Evolutionary conservation across 495 filamentous ascomycete genomes (phyloP).

Genomic region (Lichenothelia convexa): DNA sequence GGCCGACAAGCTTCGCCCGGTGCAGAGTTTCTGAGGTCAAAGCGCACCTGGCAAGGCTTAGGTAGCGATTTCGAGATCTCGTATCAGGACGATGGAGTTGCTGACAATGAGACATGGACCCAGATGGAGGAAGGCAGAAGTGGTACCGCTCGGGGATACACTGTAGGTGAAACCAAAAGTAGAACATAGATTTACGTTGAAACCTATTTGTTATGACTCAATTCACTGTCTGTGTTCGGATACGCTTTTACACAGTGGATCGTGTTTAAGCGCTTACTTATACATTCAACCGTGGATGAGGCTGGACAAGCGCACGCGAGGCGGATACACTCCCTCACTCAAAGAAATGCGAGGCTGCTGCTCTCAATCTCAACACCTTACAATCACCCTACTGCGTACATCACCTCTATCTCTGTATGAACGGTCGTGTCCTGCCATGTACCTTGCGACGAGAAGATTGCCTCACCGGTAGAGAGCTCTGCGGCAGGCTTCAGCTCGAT

Average conservation of each 20-base stretch:
- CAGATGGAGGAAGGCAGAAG: conserved; percentile 65
- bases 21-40: conserved; percentile 65
- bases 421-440: conserved; percentile 3
- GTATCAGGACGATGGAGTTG: conserved; percentile 42
- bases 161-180: conserved; percentile 34
- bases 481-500: conserved; percentile 8
- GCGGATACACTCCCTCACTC: no score
- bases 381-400: no score
- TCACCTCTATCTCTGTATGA: no score
- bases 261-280: no score
- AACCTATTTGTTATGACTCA: no score
- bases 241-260: no score
- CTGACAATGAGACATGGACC: conserved; percentile 25
- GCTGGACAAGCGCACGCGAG: no score
- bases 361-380: no score
- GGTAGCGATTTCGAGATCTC: conserved; percentile 66
- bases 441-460: conserved; percentile 12
- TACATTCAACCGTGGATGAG: no score
- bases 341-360: no score
- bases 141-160: conserved; percentile 83
- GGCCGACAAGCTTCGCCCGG: conserved; percentile 76
- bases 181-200: no score
- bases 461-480: conserved; percentile 10
- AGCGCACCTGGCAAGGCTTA: conserved; percentile 79
- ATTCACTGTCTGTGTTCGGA: no score